Conservation (phyloP, 2,329 filamentous ascomycete genomes). For the Colletotrichum sp. region DNA sequence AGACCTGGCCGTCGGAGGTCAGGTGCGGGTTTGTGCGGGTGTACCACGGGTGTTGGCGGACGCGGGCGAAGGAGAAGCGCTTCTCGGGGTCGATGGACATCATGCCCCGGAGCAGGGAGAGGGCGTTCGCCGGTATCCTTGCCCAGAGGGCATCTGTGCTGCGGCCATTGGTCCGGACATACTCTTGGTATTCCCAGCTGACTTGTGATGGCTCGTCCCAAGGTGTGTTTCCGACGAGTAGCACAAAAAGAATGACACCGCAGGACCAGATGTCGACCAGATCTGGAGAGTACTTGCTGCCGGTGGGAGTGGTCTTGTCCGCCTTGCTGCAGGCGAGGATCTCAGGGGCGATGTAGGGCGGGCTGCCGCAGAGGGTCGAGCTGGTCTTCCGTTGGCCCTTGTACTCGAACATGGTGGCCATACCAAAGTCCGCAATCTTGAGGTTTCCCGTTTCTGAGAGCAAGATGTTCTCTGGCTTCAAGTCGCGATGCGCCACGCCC, state of each 20-base stretch:
- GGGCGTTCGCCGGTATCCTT: constrained; percentile 72
- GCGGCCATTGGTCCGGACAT: constrained; percentile 77
- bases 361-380: constrained; percentile 90
- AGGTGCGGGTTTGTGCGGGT: constrained; percentile 82
- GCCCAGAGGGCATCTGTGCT: constrained; percentile 88
- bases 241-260: constrained; percentile 95
- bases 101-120: constrained; percentile 91
- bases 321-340: constrained; percentile 65
- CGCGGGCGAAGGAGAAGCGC: constrained; percentile 84
- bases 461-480: constrained; percentile 95
- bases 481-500: constrained; percentile 89
- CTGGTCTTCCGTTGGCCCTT: constrained; percentile 83
- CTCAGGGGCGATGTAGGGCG: constrained; percentile 96
- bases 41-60: constrained; percentile 94
- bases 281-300: constrained; percentile 75
- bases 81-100: constrained; percentile 77
- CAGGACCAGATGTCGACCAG: constrained; percentile 96
- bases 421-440: constrained; percentile 95
- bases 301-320: constrained; percentile 48
- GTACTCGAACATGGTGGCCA: constrained; percentile 92
- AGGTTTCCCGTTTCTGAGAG: constrained; percentile 83
- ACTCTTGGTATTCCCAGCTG: constrained; percentile 93
- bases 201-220: constrained; percentile 91
- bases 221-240: constrained; percentile 94
- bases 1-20: constrained; percentile 73